Percentiles rank a stretch among this genome's conserved stretches.
Evolutionary conservation across 2,329 filamentous ascomycete genomes (phyloP).

Genomic region (Botryotinia convoluta): DNA sequence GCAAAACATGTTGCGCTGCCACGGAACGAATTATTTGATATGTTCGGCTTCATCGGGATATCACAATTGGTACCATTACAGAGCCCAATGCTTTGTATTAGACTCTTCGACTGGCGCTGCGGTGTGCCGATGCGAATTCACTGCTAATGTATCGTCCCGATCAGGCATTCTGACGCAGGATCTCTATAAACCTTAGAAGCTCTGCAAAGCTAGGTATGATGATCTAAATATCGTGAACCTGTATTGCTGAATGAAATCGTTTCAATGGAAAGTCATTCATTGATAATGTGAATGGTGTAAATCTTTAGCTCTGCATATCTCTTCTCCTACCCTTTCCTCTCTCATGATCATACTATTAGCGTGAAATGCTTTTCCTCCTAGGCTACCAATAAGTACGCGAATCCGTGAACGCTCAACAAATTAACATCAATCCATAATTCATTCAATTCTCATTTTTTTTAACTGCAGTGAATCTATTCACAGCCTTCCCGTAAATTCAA

Average conservation of each 20-base stretch:
- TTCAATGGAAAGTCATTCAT: rapidly evolving
- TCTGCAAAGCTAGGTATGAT: background rate
- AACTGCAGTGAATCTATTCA: background rate
- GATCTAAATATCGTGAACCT: background rate
- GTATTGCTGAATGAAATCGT: background rate
- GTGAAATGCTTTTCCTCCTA: background rate
- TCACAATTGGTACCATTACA: background rate
- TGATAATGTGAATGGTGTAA: rapidly evolving
- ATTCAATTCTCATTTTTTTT: background rate
- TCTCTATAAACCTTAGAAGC: too few relatives aligned
- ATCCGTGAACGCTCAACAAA: background rate
- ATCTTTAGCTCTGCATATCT: background rate
- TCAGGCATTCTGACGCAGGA: background rate
- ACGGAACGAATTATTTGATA: background rate
- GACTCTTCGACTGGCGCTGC: background rate
- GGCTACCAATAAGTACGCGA: background rate
- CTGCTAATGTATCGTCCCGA: background rate
- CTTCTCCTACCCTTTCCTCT: background rate
- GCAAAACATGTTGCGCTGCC: background rate
- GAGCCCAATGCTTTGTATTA: background rate
- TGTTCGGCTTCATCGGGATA: background rate
- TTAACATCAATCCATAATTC: background rate
- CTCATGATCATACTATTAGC: background rate
- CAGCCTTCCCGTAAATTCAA: background rate
- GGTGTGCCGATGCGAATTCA: background rate